A percentile compares a stretch with the other conserved stretches of the same genome.
Evolutionary conservation across 345 rosid genomes (phyloP).

Genomic region (Pelargonium nanum): DNA sequence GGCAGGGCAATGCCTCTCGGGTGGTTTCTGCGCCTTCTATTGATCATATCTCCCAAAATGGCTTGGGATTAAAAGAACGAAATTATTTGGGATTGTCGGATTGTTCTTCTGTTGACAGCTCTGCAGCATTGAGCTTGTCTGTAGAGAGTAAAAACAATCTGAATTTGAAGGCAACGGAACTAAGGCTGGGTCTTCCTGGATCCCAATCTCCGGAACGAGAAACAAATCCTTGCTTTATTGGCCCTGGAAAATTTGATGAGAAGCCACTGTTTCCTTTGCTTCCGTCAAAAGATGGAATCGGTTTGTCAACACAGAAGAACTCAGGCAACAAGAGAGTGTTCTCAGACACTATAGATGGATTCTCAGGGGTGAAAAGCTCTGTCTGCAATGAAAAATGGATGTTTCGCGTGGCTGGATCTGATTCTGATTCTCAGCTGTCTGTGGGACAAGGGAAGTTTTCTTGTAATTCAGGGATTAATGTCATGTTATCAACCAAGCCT

Average conservation of each 20-base stretch:
- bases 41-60: constrained; percentile 32
- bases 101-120: constrained; percentile 73
- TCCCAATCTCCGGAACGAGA: constrained; percentile 63
- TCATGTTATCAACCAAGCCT: constrained; percentile 33
- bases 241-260: constrained; percentile 48
- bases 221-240: constrained; percentile 28
- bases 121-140: constrained; percentile 31
- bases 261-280: constrained; percentile 66
- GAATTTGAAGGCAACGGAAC: constrained; percentile 74
- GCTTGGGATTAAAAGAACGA: constrained; percentile 43
- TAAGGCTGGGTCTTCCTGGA: constrained; percentile 82
- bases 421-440: constrained; percentile 28
- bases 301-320: constrained; percentile 34
- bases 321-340: constrained; percentile 81
- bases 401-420: constrained; percentile 34
- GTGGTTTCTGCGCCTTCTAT: constrained; percentile 31
- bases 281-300: constrained; percentile 46
- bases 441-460: constrained; percentile 10
- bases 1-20: constrained; percentile 29
- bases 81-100: constrained; percentile 71
- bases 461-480: constrained; percentile 38
- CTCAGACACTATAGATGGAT: constrained; percentile 60
- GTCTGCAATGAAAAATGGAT: constrained; percentile 52
- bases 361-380: constrained; percentile 50
- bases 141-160: constrained; percentile 45